Conservation (phyloP, 2,329 filamentous ascomycete species). For the Fusarium keratoplasticum region DNA sequence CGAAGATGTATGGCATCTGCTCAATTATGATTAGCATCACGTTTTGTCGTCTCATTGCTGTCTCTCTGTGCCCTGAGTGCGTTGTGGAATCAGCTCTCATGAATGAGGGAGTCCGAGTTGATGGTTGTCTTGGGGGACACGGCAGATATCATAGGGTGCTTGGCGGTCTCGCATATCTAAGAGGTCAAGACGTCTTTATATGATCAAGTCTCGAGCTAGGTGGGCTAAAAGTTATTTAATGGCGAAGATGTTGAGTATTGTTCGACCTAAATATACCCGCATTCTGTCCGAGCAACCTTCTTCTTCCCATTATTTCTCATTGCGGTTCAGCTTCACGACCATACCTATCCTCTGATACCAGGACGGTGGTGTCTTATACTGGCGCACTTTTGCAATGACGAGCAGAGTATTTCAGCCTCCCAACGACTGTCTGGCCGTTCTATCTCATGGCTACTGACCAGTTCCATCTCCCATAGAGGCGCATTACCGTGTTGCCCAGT, state of each 20-base stretch:
- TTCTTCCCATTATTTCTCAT: background rate
- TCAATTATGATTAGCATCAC: background rate
- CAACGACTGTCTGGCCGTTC: background rate
- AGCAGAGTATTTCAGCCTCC: background rate
- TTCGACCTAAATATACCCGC: background rate
- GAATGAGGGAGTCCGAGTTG: background rate
- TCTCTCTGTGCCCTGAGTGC: too few species aligned
- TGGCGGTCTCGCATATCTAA: background rate
- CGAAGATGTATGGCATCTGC: background rate
- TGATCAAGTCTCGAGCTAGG: background rate
- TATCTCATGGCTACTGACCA: background rate
- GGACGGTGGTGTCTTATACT: background rate
- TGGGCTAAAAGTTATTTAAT: background rate
- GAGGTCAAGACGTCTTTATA: background rate
- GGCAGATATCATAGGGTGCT: background rate
- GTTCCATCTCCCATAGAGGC: background rate
- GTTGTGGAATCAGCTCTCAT: background rate
- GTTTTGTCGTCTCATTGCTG: background rate
- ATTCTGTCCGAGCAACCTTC: background rate
- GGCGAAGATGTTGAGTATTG: background rate
- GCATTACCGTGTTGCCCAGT: background rate
- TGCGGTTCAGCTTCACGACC: background rate
- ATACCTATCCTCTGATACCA: background rate
- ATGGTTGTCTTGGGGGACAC: background rate
- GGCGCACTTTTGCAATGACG: background rate